Evolutionary conservation across 495 filamentous ascomycete species (phyloP), one percentile per base, ranked within the genome.

Genomic region (Cercophora samala): DNA sequence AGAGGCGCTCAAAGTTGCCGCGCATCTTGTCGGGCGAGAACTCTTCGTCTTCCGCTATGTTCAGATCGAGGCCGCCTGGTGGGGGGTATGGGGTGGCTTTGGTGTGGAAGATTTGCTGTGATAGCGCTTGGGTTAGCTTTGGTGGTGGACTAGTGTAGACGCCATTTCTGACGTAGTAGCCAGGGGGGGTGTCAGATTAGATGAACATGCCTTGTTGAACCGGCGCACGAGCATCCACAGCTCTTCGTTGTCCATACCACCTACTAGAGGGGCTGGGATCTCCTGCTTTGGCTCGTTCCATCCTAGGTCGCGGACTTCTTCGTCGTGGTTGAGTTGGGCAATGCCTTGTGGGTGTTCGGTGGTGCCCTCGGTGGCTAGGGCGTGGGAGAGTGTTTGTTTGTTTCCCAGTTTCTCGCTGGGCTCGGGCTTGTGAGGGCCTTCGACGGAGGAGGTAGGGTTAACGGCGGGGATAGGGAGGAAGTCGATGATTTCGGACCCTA

Each of bases 21-120:
- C 93, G 84, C 68, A 97, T 77, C 73, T 96, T 96, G 75, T 96
- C 93, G 0, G 93, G 93, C 0, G 90, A 91, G 75, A 93, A 95
- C 67, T 92, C 88, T 52, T 96, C 92, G 66, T 93, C 87, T 46
- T 93, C 89, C 0, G 90, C 88, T 58, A 91, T 88, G 64, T 91
- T 90, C 15, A 95, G 82, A 77, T 97, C 93, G n/a, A 97, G 76
- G 23, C 87, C 85, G 11, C 79, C 79, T 4, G 80, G 79, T 0
- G 77, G 75, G 23, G 75, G 71, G 13, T 85, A 78, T 2, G 81
- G 75, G 1, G 87, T 81, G 18, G 89, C 89, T 76, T 92, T 93
- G 69, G 94, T 88, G 80, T 94, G 89, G 76, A 93, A 93, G 76
- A 95, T 89, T 90, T 95, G 91, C 91, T 93, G 37, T 46, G 5